Base-by-base conservation (phyloP, 768 basidiomycete genomes). In the Tulasnella sp. region DNA sequence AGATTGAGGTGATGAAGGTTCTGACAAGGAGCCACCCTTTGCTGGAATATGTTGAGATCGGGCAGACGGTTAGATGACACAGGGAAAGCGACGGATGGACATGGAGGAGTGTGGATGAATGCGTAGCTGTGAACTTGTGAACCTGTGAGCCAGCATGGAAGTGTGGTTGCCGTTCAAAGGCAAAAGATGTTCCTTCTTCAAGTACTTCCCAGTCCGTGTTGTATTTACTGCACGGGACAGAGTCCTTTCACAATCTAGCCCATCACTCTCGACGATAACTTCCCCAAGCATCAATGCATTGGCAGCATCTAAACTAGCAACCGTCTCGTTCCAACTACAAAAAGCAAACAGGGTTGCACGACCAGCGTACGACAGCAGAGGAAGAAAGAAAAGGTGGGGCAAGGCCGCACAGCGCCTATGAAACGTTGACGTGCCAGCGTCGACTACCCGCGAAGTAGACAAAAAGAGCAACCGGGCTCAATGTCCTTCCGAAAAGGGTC, bases 241-340 rank as follows among this genome's bases (percentile, higher is more conserved):
- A 40, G 40, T 4, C 40, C 40, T 40, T 40, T 13, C 46, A 16
- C 16, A 16, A 48, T 48, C 1, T 3, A 2, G 16, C 15, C 4
- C 7, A n/a, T 1, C 46, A 51, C 5, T 51, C 61, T 67, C 10
- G 15, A 67, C 11, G 7, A 35, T 67, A 35, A 26, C 11, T 67
- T 67, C 61, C 61, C 61, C 23, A 67, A 67, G 61, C 61, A 67
- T 67, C 61, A 67, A 67, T 67, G 61, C 61, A 67, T 67, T 67
- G 32, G 61, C 61, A 67, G 61, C 61, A 67, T 67, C 61, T 67
- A 67, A 67, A 29, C 61, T 29, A 67, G 32, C 13, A 29, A 67
- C 61, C 61, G 61, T 67, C 29, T 32, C 61, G 29, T 67, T 67
- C 29, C 61, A 35, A 67, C 32, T 67, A 67, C 61, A 67, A 67